These are phyloP conservation scores for Gaultheria prostrata DNA, from an alignment of 148 eudicot species.

Conservation along the genomic window DNA sequence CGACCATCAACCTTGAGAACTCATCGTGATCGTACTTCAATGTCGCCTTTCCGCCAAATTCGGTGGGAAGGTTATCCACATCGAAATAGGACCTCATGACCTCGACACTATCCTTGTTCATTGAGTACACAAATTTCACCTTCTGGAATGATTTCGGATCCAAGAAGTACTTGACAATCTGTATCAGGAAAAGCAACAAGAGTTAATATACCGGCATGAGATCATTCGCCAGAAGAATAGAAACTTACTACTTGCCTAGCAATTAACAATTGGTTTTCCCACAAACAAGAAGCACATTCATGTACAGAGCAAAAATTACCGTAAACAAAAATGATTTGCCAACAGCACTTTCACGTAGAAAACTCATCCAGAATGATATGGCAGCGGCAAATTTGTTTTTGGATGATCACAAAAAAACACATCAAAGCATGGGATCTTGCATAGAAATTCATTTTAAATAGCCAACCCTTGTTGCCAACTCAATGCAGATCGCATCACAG, in stretches of 20 bases:
- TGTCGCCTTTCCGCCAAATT: constrained; percentile 61
- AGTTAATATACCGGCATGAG: background rate
- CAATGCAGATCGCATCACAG: no score
- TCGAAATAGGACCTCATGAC: constrained; percentile 62
- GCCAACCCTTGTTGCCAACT: background rate
- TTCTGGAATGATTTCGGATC: constrained; percentile 64
- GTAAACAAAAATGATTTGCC: background rate
- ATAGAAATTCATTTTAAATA: background rate
- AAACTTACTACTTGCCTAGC: background rate
- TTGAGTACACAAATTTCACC: constrained; percentile 71
- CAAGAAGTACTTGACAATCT: constrained; percentile 66
- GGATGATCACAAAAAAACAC: background rate
- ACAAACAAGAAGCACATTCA: background rate
- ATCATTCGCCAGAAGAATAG: background rate
- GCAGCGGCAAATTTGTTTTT: background rate
- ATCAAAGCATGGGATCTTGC: background rate
- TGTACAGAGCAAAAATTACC: background rate
- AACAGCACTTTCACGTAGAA: background rate
- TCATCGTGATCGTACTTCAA: constrained; percentile 53
- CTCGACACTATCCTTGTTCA: constrained; percentile 64
- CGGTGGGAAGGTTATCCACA: constrained; percentile 61
- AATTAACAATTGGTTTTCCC: background rate
- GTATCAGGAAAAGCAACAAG: constrained; percentile 20
- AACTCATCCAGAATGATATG: background rate
- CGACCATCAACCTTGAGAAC: constrained; percentile 47